Percentiles rank a stretch among this genome's conserved stretches.
These are phyloP conservation scores for Fusarium bactridioides DNA, from an alignment of 2,329 filamentous ascomycete genomes.

Conservation along the genomic window DNA sequence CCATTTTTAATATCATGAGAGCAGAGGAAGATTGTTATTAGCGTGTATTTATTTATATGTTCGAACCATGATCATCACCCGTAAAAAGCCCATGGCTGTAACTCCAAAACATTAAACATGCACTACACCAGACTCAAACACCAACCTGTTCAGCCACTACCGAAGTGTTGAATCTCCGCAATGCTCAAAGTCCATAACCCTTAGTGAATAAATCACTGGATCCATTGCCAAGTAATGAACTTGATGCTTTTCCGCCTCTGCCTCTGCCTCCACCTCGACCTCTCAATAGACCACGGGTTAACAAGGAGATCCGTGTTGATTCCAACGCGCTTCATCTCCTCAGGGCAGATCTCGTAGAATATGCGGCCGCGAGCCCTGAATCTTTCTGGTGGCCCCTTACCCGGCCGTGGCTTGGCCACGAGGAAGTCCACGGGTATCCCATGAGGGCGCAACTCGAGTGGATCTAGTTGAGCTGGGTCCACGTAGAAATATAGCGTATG, in stretches of 20 bases:
- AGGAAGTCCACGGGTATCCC: neutral
- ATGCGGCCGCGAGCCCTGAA: neutral
- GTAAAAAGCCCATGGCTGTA: neutral
- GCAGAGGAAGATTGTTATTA: neutral
- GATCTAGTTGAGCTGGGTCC: neutral
- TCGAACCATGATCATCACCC: neutral
- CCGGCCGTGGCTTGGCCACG: rapidly evolving
- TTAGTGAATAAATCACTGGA: neutral
- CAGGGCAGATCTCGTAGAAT: neutral
- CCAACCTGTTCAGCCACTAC: neutral
- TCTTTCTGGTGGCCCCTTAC: rapidly evolving
- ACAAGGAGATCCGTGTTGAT: neutral
- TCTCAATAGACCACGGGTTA: too few species aligned
- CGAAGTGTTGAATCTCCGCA: neutral
- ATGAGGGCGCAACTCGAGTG: neutral
- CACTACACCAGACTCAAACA: neutral
- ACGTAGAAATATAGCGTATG: neutral
- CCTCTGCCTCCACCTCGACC: neutral
- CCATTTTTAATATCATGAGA: neutral
- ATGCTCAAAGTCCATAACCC: neutral
- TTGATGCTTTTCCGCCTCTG: neutral
- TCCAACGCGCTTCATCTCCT: neutral
- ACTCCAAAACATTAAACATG: neutral
- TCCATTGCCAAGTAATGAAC: neutral
- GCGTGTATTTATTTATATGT: neutral